A percentile compares a stretch with the other conserved stretches of the same genome.
Conservation (phyloP, 176 grass and related monocot genomes). For the Panicum miliaceum region DNA sequence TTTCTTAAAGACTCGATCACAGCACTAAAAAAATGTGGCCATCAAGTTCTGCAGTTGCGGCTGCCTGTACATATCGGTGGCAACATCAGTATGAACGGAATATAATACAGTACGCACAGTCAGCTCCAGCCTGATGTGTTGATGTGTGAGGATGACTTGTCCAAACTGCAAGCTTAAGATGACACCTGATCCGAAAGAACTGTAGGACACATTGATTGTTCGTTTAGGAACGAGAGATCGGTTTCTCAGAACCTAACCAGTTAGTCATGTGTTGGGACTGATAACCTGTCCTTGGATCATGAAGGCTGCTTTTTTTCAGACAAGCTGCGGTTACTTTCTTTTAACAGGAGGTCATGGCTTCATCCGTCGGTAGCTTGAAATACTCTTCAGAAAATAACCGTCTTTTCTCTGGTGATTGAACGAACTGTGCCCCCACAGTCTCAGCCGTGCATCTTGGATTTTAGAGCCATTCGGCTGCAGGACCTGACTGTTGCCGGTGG, state of each 20-base stretch:
- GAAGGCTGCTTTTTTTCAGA: background rate
- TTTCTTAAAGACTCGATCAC: constrained; percentile 45
- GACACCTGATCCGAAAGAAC: constrained; percentile 1
- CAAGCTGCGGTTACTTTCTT: background rate
- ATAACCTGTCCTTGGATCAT: background rate
- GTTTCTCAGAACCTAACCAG: background rate
- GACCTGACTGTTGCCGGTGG: background rate
- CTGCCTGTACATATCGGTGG: background rate
- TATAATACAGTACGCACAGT: background rate
- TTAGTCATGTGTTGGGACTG: background rate
- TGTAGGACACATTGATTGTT: background rate
- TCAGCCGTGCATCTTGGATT: constrained; percentile 24
- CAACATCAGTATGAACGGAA: background rate
- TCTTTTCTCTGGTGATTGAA: background rate
- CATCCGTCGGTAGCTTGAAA: background rate
- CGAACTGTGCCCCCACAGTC: constrained; percentile 16
- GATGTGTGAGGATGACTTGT: constrained; percentile 3
- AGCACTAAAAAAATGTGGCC: background rate
- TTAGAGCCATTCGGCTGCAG: constrained; percentile 13
- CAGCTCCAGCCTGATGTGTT: background rate
- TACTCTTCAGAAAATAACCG: background rate
- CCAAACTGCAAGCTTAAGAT: background rate
- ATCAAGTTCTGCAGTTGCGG: background rate
- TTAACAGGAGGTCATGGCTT: constrained; percentile 23
- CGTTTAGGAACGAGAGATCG: background rate